Base-by-base conservation (phyloP, 179 eudicot species). In the Vitellaria paradoxa region DNA sequence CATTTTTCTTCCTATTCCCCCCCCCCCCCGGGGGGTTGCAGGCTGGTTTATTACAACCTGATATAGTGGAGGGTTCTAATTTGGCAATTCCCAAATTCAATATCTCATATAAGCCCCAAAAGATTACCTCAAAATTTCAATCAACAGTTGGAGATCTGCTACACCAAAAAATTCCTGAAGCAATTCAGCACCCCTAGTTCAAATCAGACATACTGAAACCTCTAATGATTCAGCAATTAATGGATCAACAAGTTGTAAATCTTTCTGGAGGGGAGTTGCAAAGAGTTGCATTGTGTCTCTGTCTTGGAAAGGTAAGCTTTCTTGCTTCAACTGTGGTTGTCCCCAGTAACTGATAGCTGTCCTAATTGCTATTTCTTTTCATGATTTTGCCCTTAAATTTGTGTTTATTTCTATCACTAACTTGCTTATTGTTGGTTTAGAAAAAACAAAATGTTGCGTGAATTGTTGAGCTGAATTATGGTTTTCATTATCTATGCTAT, bases 191-290 rank as follows among this genome's bases (percentile, higher is more conserved):
- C 79, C 98, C 98, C 52, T 98, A 96, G 75, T 96, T 96, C 80
- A 84, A 83, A 37, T 93, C 99, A 14, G 99, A 96, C 76, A 98
- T 96, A 60, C 93, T 96, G 99, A 96, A 96, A 86, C 99, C 99
- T 75, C 97, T 96, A 70, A 88, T 85, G 82, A 96, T 96, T 55
- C 98, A 96, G 85, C 93, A 91, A 73, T 81, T 96, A 66, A 96
- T 95, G 98, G 98, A 96, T 84, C 98, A 90, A 86, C 93, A 96
- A 81, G 98, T 96, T 74, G 88, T 89, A 68, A 93, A 93, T 86
- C 91, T 96, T 66, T 93, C 98, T 68, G 99, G 97, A 74, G 98
- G 99, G 76, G 98, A 96, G 84, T 80, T 91, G 85, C 98, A 96
- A 87, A 88, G 99, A 82, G 99, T 96, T 82, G 98, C 98, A 74